Evolutionary conservation across 352 stramenopile species (phyloP), one percentile per base, ranked within the genome.

Genomic region (Vaucheria bursata): DNA sequence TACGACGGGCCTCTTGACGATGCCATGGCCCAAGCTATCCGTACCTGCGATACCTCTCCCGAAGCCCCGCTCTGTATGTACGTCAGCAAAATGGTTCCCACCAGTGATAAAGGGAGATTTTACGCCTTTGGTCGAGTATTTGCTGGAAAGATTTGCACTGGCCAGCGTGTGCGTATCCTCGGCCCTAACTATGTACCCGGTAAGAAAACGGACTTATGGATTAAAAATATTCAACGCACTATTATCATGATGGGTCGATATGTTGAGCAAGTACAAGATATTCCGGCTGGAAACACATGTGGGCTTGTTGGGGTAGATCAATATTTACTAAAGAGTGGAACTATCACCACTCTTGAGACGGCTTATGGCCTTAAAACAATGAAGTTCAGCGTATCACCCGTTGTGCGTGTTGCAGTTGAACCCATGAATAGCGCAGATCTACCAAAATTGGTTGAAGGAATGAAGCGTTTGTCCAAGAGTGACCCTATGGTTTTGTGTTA

Each of bases 61-160:
- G 94, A 94, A 84, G 94, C 94, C 79, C 94, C 94, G 70, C 88
- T 99, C 29, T 84, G 79, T 76, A 84, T 84, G 76, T 99, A 99
- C 91, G 93, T 99, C 81, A 98, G 94, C 25, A 99, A 99, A 92
- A 99, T 99, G 96, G 94, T 99, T 79, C 96, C 96, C 79, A 98
- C 95, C 69, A 91, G 87, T 37, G 96, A 97, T 88, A 97, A 98
- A 88, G 94, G 94, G 75, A 92, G 95, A 85, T 99, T 99, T 92
- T 99, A 98, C 86, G 96, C 94, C 68, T 99, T 99, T 86, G 96
- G 96, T 81, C 95, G 96, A 91, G 96, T 99, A 77, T 99, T 99
- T 81, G 95, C 96, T 68, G 96, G 96, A 86, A 98, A 94, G 85
- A 97, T 99, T 82, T 90, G 93, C 72, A 99, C 96, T 2, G 96